These are phyloP conservation scores for Suillus paluster DNA, from an alignment of 768 basidiomycete genomes.

Conservation along the genomic window DNA sequence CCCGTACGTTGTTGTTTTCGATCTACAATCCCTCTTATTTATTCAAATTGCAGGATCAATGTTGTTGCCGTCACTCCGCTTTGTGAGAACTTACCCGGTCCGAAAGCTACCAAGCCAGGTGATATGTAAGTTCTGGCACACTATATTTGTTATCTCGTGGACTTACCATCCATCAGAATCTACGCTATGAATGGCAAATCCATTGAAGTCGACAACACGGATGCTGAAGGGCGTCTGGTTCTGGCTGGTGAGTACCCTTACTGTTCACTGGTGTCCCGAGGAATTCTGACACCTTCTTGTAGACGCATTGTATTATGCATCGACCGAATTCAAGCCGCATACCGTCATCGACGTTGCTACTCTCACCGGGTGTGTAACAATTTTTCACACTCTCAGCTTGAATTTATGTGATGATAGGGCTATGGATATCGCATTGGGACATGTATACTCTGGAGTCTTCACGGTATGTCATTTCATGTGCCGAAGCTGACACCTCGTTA, in stretches of 20 bases:
- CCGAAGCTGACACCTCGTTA: not conserved
- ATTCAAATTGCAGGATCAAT: slow-evolving; percentile 58
- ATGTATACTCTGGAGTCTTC: slow-evolving; percentile 79
- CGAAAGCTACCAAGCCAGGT: slow-evolving; percentile 71
- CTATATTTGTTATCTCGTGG: not conserved
- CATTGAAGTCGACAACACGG: slow-evolving; percentile 87
- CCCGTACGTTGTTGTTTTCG: slow-evolving; percentile 55
- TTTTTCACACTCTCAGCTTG: not conserved
- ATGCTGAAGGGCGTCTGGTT: slow-evolving; percentile 80
- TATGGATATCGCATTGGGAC: slow-evolving; percentile 73
- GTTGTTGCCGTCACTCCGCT: slow-evolving; percentile 74
- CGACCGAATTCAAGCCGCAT: slow-evolving; percentile 76
- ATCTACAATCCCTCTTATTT: not conserved
- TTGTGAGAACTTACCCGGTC: slow-evolving; percentile 86
- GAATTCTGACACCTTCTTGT: slow-evolving; percentile 8
- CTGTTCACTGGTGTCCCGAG: not conserved
- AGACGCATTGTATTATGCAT: slow-evolving; percentile 87
- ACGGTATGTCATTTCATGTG: slow-evolving; percentile 49
- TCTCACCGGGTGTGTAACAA: slow-evolving; percentile 65
- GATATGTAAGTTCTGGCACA: slow-evolving; percentile 61
- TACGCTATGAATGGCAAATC: slow-evolving; percentile 83
- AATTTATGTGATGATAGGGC: slow-evolving; percentile 49
- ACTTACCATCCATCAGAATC: slow-evolving; percentile 45
- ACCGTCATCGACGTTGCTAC: slow-evolving; percentile 89
- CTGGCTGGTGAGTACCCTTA: slow-evolving; percentile 57